Evolutionary conservation across 2,329 filamentous ascomycete genomes (phyloP), one percentile per base, ranked within the genome.

Genomic region (Xylariaceae sp.): DNA sequence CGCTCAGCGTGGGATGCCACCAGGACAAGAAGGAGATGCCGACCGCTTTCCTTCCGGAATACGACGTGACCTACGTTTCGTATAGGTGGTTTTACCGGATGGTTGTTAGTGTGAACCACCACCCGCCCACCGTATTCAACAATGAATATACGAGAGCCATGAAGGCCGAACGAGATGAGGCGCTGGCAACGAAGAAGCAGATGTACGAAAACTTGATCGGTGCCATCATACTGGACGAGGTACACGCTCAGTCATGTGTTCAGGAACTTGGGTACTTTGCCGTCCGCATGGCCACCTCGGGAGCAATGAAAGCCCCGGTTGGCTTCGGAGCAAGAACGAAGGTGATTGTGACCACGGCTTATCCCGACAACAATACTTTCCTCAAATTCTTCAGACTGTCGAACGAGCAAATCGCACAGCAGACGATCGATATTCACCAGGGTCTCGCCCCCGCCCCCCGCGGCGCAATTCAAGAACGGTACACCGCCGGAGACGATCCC

Each of bases 211-310:
- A n/a, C n/a, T 18, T 1, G 5, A 37, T 46, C 11, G 21, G 43
- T 10, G 16, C 15, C n/a, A 13, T 46, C 3, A 8, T 46, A 15
- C 23, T 46, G 2, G 43, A 46, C 16, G 43, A 46, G 11, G 2
- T 46, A 2, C 43, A 46, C 8, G 30, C 15, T 6, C 30, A 37
- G 23, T 46, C 23, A 2, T 7, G 35, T 3, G 7, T 13, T 7
- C 43, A 46, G 5, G 43, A 46, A 15, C 32, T 46, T 8, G 43
- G 43, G 8, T 46, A 46, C 23, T 21, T 37, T 2, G 43, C 43
- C 15, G 21, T 27, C 0, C 5, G 36, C 11, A 23, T 21, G 6
- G 23, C 32, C 2, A 20, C 6, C 15, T 27, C n/a, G 2, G 32
- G 32, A 2, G 13, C 20, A 2, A 15, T 37, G 10, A 16, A 46